Percentiles rank a stretch among this genome's conserved stretches.
Conservation (phyloP, 345 rosid species). For the Euclidium syriacum region DNA sequence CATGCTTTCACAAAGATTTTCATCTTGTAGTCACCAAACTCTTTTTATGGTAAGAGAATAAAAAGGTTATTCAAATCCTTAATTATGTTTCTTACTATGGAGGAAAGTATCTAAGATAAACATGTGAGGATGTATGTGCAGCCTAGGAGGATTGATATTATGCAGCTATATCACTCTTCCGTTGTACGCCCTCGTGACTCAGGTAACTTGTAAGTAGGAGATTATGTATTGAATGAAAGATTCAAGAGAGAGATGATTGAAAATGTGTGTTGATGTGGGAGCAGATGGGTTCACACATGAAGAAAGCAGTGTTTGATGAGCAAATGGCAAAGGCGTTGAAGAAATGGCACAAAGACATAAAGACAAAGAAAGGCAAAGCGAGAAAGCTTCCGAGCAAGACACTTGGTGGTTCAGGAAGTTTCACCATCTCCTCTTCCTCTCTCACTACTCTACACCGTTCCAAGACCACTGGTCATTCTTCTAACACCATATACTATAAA, state of each 20-base stretch:
- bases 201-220: slow-evolving; percentile 62
- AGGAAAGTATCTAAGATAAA: not conserved
- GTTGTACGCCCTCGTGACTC: slow-evolving; percentile 78
- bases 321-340: slow-evolving; percentile 91
- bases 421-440: slow-evolving; percentile 26
- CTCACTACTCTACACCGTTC: slow-evolving; percentile 50
- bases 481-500: slow-evolving; percentile 29
- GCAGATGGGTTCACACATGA: slow-evolving; percentile 79
- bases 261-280: not conserved
- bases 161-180: slow-evolving; percentile 98
- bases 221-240: too few species aligned
- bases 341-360: slow-evolving; percentile 78
- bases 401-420: slow-evolving; percentile 43
- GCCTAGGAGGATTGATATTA: slow-evolving; percentile 52
- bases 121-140: slow-evolving; percentile 30
- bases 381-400: slow-evolving; percentile 30
- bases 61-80: not conserved
- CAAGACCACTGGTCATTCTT: slow-evolving; percentile 79
- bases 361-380: slow-evolving; percentile 51
- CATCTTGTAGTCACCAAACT: slow-evolving; percentile 46
- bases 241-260: not conserved
- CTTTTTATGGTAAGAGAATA: slow-evolving; percentile 57
- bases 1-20: slow-evolving; percentile 72
- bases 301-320: slow-evolving; percentile 83
- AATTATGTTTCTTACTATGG: slow-evolving; percentile 4